Evolutionary conservation across 2,329 filamentous ascomycete species (phyloP).

Genomic region (Mycosphaerella sp.): DNA sequence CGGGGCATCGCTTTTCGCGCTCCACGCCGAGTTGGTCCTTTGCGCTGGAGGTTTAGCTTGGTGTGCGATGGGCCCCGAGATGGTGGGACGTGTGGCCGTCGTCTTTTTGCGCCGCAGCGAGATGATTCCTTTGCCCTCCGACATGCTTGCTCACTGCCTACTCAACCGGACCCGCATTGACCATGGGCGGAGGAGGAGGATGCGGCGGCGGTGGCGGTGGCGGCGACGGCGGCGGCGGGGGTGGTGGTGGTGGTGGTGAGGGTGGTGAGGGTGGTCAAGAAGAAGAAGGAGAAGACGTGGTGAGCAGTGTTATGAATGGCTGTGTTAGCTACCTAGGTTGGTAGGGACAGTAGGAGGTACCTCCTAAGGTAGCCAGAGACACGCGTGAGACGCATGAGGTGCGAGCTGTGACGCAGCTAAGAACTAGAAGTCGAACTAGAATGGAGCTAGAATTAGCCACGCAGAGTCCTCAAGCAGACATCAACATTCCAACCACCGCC

Average conservation of each 20-base stretch:
- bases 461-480: no score
- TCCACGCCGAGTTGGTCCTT: constrained; percentile 22
- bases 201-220: neutral
- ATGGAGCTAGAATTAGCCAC: no score
- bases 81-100: constrained; percentile 48
- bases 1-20: constrained; percentile 18
- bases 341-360: no score
- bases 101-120: constrained; percentile 57
- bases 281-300: no score
- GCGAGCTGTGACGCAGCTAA: constrained; percentile 4
- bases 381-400: no score
- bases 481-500: no score
- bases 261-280: no score
- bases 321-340: no score
- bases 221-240: no score
- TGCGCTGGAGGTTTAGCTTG: constrained; percentile 13
- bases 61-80: constrained; percentile 50
- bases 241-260: no score
- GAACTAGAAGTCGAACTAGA: neutral
- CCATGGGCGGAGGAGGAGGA: neutral
- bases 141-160: constrained; percentile 33
- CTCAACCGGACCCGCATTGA: neutral
- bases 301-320: no score
- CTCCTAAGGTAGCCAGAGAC: no score
- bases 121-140: constrained; percentile 45